phyloP scores from a whole-genome alignment of 1,284 basidiomycete species.

The Cryptococcus sp. region DNA sequence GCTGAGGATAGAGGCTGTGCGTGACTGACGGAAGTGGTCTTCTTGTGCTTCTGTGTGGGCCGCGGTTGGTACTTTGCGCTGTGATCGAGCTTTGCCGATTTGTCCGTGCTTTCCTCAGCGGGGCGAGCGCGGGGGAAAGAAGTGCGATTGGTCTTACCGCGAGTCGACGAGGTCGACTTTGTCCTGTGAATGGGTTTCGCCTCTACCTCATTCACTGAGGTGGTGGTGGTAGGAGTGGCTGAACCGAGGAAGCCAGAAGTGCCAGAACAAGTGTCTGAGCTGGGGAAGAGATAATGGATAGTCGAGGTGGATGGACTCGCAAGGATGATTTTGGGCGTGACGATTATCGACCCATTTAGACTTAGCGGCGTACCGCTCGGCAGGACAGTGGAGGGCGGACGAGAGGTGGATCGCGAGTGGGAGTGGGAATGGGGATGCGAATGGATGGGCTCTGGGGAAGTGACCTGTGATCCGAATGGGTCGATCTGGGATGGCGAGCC shows the following conservation, averaged over 20 bases:
- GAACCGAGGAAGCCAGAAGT: conserved; percentile 7
- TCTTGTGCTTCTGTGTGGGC: not conserved
- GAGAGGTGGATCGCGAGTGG: conserved; percentile 1
- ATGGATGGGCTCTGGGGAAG: conserved; percentile 17
- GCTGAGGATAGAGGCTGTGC: not conserved
- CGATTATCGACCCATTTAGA: not conserved
- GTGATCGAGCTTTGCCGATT: not conserved
- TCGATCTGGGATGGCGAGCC: conserved; percentile 21
- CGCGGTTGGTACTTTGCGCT: not conserved
- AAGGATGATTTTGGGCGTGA: conserved; percentile 26
- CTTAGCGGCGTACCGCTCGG: conserved; percentile 6
- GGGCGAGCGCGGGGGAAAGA: no score
- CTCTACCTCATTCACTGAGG: not conserved
- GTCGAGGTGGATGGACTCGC: conserved; percentile 28
- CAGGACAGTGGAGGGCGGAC: conserved; percentile 14
- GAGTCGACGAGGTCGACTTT: not conserved
- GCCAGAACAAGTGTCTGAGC: conserved; percentile 9
- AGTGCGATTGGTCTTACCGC: not conserved
- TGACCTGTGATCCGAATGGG: conserved; percentile 22
- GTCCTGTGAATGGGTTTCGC: not conserved
- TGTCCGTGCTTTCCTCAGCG: not conserved
- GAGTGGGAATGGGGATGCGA: conserved; percentile 6
- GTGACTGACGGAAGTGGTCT: not conserved
- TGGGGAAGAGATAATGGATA: conserved; percentile 31
- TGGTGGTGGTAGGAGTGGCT: not conserved